These are phyloP conservation scores for Clathrus columnatus DNA, from an alignment of 768 basidiomycete species.

Conservation along the genomic window DNA sequence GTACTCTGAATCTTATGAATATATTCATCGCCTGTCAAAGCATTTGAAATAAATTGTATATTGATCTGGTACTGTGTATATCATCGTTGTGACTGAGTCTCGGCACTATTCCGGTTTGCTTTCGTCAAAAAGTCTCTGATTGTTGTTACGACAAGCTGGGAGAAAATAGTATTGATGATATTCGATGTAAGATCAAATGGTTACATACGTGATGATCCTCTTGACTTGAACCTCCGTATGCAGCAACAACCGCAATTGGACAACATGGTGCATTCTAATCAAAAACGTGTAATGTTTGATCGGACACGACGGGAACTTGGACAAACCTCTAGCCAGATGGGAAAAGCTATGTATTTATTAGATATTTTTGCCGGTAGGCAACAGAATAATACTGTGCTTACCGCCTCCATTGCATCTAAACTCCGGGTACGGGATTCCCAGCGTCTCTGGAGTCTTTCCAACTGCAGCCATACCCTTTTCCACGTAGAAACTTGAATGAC, in stretches of 20 bases:
- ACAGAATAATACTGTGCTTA: constrained; percentile 28
- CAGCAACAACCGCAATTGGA: constrained; percentile 69
- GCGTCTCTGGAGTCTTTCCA: constrained; percentile 66
- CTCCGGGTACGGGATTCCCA: constrained; percentile 55
- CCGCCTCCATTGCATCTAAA: constrained; percentile 68
- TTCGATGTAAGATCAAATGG: not conserved
- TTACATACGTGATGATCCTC: constrained; percentile 68
- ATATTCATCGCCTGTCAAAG: too few species aligned
- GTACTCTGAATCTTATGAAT: too few species aligned
- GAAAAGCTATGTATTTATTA: constrained; percentile 50
- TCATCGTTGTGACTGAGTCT: constrained; percentile 2
- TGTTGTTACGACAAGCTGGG: constrained; percentile 5
- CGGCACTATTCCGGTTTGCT: constrained; percentile 1
- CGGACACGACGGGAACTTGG: not conserved
- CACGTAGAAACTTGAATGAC: constrained; percentile 79
- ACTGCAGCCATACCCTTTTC: constrained; percentile 81
- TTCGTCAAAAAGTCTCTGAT: constrained; percentile 8
- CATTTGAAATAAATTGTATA: too few species aligned
- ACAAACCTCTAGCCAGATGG: constrained; percentile 72
- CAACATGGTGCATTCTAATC: constrained; percentile 71
- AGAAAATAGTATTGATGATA: not conserved
- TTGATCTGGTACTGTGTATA: too few species aligned
- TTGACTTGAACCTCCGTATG: constrained; percentile 72
- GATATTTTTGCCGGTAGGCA: not conserved
- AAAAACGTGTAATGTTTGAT: not conserved